Evolutionary conservation across 1,284 basidiomycete genomes (phyloP).

Genomic region (Ceratobasidium sp.): DNA sequence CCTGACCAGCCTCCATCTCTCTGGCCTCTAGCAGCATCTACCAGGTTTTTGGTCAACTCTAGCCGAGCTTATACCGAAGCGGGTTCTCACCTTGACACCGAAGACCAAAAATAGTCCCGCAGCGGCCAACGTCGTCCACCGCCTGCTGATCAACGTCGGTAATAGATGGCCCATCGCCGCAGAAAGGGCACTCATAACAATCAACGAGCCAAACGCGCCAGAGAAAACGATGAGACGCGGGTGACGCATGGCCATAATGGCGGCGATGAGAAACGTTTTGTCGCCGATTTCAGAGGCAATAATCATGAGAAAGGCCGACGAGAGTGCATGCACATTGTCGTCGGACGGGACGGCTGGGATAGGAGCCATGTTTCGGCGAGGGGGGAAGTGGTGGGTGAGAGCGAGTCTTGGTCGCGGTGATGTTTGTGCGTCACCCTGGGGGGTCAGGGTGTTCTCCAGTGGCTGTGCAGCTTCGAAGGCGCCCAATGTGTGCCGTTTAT

Average conservation of each 20-base stretch:
- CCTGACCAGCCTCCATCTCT: constrained; percentile 75
- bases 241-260: constrained; percentile 96
- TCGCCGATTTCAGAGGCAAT: constrained; percentile 93
- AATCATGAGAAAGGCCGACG: constrained; percentile 85
- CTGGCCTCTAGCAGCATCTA: constrained; percentile 80
- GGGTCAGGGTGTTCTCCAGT: neutral
- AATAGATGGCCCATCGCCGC: constrained; percentile 88
- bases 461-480: neutral
- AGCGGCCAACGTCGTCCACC: constrained; percentile 80
- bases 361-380: constrained; percentile 6
- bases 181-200: constrained; percentile 92
- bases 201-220: constrained; percentile 87
- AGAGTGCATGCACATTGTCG: constrained; percentile 56
- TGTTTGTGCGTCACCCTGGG: neutral
- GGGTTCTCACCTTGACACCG: constrained; percentile 62
- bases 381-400: neutral
- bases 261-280: constrained; percentile 97
- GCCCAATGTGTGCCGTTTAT: too few relatives aligned
- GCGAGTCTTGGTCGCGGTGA: neutral
- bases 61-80: neutral
- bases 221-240: constrained; percentile 85
- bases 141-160: constrained; percentile 79
- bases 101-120: constrained; percentile 86
- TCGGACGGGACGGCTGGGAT: constrained; percentile 15
- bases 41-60: neutral